Conservation (phyloP, 805 yeast genomes). For the Ogataea populi-albae region DNA sequence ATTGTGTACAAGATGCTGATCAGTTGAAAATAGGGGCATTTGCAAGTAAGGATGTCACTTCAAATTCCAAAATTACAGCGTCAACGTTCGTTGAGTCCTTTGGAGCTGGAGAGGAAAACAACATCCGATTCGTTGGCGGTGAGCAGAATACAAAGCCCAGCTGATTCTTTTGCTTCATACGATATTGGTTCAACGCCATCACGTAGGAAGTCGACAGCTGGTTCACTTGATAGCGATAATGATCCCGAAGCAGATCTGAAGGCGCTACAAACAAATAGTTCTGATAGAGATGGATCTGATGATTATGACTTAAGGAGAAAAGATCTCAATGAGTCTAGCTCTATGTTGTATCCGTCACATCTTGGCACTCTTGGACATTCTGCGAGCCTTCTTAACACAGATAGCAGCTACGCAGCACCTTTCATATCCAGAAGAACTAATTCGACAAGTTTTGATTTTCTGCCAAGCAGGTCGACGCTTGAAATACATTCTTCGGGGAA, state of each 20-base stretch:
- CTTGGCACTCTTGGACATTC: not conserved
- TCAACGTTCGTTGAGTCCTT: too few relatives aligned
- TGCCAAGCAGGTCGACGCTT: conserved; percentile 14
- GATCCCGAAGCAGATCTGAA: conserved; percentile 21
- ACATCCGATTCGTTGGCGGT: conserved; percentile 12
- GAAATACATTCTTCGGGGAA: conserved; percentile 2
- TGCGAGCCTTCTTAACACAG: conserved; percentile 3
- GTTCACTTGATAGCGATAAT: conserved; percentile 13
- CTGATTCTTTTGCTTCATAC: conserved; percentile 1
- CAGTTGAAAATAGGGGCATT: too few relatives aligned
- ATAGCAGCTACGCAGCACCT: not conserved
- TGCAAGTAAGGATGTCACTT: too few relatives aligned
- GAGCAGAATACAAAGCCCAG: conserved; percentile 1
- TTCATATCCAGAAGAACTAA: conserved; percentile 6
- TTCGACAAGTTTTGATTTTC: conserved; percentile 16
- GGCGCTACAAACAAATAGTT: conserved; percentile 13
- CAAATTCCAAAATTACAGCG: too few relatives aligned
- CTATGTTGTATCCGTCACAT: too few relatives aligned
- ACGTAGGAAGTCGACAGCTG: not conserved
- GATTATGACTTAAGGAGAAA: not conserved
- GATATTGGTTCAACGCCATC: not conserved
- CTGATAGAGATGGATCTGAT: conserved; percentile 1
- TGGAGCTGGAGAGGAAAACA: conserved; percentile 10
- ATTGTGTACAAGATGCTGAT: too few relatives aligned
- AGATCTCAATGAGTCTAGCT: not conserved